Conservation (phyloP, 805 yeast species). For the Huiozyma naganishii region DNA sequence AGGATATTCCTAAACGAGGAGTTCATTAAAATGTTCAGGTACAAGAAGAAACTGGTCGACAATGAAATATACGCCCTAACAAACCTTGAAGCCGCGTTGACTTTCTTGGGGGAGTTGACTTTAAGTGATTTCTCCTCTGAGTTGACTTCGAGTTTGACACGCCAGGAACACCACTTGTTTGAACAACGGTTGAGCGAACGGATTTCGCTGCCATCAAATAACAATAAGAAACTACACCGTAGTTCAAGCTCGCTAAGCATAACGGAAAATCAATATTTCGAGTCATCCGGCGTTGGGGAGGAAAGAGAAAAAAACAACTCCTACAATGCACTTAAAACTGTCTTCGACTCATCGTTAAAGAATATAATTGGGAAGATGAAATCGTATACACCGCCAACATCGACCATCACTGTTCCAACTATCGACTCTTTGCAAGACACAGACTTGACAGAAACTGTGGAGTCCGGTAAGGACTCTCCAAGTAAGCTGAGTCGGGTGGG, state of each 20-base stretch:
- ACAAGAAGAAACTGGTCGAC: constrained; percentile 24
- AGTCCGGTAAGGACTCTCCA: constrained; percentile 4
- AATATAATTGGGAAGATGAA: constrained; percentile 24
- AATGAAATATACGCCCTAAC: constrained; percentile 26
- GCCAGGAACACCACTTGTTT: constrained; percentile 9
- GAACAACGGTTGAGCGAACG: constrained; percentile 14
- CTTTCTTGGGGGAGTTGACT: constrained; percentile 25
- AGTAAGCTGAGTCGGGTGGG: neutral
- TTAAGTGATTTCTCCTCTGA: constrained; percentile 15
- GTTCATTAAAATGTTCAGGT: constrained; percentile 25
- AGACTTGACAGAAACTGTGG: constrained; percentile 1
- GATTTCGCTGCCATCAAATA: constrained; percentile 10
- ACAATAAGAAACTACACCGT: neutral
- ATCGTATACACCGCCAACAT: constrained; percentile 22
- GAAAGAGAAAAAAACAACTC: constrained; percentile 12
- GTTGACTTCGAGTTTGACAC: constrained; percentile 10
- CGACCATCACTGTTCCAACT: neutral
- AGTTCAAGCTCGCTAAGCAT: neutral
- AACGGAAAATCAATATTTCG: neutral
- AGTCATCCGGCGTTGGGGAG: neutral
- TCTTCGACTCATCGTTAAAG: constrained; percentile 23
- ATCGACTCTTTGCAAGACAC: neutral
- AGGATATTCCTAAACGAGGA: constrained; percentile 21
- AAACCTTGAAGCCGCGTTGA: constrained; percentile 26
- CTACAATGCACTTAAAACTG: constrained; percentile 20